Base-by-base conservation (phyloP, 2,329 filamentous ascomycete species). In the Ascosphaera pollenicola region DNA sequence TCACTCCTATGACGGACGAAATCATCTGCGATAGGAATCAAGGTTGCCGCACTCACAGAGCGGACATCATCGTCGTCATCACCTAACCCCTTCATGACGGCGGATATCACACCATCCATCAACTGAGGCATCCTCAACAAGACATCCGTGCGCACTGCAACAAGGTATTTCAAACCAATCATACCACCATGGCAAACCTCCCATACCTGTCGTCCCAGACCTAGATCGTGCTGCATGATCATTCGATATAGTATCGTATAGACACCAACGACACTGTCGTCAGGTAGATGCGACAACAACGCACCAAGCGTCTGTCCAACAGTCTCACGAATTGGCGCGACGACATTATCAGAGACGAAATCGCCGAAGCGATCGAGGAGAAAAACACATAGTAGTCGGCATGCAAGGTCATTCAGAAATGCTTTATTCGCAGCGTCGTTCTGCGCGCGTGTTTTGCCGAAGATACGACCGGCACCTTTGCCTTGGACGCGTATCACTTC, bases 311-410 rank as follows among this genome's bases (percentile, higher is more conserved):
- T 87, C 58, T 98, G 89, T 36, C 89, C 89, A 32, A 92, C 81
- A 0, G 85, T 93, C 61, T 98, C 89, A 46, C 89, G 70, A 45
- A 98, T 94, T 0, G 89, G 89, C 0, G 89, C 89, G 32, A 98
- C 84, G 1, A 91, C 92, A 39, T 83, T 98, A 56, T 98, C 89
- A 3, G 85, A 93, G 42, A 91, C 89, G 60, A 94, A 98, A 53
- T 98, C 89, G 41, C 85, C 91, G 53, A 98, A 98, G 39, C 85
- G 76, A 59, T 98, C 89, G 13, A 98, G 73, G 75, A 98, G 94
- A 50, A 98, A 77, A 39, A 98, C 85, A 54, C 82, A 93, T 56
- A 85, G 87, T 37, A 98, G 69, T 18, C 89, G 79, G 51, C 85
- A 94, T n/a, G 85, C 83, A 39, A 98, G 67, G 51, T 98, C 87